Conservation (phyloP, 805 yeast species). For the Barnettozyma sp. region DNA sequence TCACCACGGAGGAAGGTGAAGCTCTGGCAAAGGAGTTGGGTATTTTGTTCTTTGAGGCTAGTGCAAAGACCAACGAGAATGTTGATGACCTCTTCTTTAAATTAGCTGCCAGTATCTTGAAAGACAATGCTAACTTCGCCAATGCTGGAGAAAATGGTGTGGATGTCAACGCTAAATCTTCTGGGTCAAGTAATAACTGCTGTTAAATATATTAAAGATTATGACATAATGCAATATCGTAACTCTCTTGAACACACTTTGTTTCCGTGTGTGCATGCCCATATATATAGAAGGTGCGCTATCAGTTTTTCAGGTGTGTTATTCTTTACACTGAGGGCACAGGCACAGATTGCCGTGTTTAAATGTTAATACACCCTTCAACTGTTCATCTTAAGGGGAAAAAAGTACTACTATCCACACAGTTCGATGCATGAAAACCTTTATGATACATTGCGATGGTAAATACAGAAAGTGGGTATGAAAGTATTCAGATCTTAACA, state of each 20-base stretch:
- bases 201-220: constrained; percentile 17
- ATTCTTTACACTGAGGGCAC: too few relatives aligned
- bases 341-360: too few relatives aligned
- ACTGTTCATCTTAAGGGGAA: not conserved
- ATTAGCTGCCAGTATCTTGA: constrained; percentile 45
- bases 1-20: constrained; percentile 85
- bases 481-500: constrained; percentile 6
- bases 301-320: too few relatives aligned
- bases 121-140: constrained; percentile 29
- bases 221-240: too few relatives aligned
- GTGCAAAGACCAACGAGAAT: constrained; percentile 89
- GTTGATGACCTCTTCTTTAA: constrained; percentile 90
- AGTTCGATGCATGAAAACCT: too few relatives aligned
- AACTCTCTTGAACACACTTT: too few relatives aligned
- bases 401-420: too few relatives aligned
- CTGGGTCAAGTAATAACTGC: constrained; percentile 13
- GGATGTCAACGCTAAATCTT: constrained; percentile 16
- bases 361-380: not conserved
- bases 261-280: too few relatives aligned
- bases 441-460: too few relatives aligned
- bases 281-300: too few relatives aligned
- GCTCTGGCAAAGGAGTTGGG: constrained; percentile 79
- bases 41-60: constrained; percentile 89
- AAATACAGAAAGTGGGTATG: not conserved
- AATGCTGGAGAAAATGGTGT: constrained; percentile 22